Percentiles rank a stretch among this genome's conserved stretches.
phyloP scores from a whole-genome alignment of 768 basidiomycete species.

The Podaxis sp. region DNA sequence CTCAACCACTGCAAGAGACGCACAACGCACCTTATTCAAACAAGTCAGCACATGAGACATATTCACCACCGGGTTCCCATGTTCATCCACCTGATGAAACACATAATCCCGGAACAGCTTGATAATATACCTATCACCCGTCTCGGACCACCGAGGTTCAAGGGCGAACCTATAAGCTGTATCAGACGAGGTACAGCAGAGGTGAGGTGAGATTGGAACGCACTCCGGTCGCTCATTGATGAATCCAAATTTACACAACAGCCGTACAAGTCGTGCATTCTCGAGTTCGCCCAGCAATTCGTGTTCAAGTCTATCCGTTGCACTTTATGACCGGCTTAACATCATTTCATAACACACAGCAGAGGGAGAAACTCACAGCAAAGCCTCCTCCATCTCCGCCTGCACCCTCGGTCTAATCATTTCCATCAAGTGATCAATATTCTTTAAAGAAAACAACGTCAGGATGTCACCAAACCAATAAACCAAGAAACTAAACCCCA shows the following conservation, averaged over 20 bases:
- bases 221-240: slow-evolving; percentile 99
- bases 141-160: slow-evolving; percentile 97
- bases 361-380: slow-evolving; percentile 51
- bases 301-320: slow-evolving; percentile 76
- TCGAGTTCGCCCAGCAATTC: slow-evolving; percentile 89
- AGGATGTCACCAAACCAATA: background rate
- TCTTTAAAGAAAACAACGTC: slow-evolving; percentile 37
- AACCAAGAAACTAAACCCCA: background rate
- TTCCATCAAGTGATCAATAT: slow-evolving; percentile 76
- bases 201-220: slow-evolving; percentile 29
- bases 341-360: background rate
- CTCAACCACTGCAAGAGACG: too few species aligned
- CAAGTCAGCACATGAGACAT: slow-evolving; percentile 88
- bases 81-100: slow-evolving; percentile 95
- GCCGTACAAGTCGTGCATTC: slow-evolving; percentile 86
- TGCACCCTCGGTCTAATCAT: slow-evolving; percentile 71
- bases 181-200: background rate
- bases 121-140: slow-evolving; percentile 96
- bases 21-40: slow-evolving; percentile 78
- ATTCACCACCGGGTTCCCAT: slow-evolving; percentile 86
- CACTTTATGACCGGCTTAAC: slow-evolving; percentile 40
- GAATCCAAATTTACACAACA: slow-evolving; percentile 94
- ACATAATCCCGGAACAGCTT: slow-evolving; percentile 98
- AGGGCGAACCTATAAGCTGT: slow-evolving; percentile 71
- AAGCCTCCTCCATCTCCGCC: slow-evolving; percentile 83